These are phyloP conservation scores for Ramularia endophylla DNA, from an alignment of 2,329 filamentous ascomycete species.

Conservation along the genomic window DNA sequence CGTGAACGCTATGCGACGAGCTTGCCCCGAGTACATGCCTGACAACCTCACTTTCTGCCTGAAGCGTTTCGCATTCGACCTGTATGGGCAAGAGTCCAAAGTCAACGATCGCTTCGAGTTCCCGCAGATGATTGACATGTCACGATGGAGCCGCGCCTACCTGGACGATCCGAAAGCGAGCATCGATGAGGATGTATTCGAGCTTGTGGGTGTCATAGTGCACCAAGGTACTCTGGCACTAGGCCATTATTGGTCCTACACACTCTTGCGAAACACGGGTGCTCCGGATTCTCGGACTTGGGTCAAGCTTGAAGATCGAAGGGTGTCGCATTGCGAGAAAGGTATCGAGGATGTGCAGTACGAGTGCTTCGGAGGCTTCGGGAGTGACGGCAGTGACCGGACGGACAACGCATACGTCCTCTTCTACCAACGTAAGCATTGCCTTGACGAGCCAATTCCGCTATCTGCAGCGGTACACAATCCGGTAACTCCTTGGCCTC, in stretches of 20 bases:
- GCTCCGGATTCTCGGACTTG: conserved; percentile 56
- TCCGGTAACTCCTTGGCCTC: conserved; percentile 4
- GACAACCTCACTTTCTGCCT: conserved; percentile 94
- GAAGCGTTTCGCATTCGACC: conserved; percentile 79
- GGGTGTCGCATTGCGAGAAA: conserved; percentile 60
- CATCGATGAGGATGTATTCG: conserved; percentile 68
- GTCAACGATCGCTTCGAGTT: conserved; percentile 96
- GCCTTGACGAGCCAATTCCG: conserved; percentile 11
- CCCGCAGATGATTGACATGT: conserved; percentile 76
- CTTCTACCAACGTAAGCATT: conserved; percentile 66
- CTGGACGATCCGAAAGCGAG: conserved; percentile 58
- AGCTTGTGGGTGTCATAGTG: conserved; percentile 90
- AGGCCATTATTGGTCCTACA: conserved; percentile 96
- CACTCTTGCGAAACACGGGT: conserved; percentile 59
- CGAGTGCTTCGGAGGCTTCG: conserved; percentile 58
- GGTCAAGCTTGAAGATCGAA: conserved; percentile 94
- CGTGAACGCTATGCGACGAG: conserved; percentile 82
- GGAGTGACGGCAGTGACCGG: conserved; percentile 54
- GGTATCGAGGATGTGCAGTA: conserved; percentile 66
- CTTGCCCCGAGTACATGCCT: conserved; percentile 86
- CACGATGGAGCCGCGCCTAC: conserved; percentile 81
- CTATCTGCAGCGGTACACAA: conserved; percentile 6
- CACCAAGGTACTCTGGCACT: conserved; percentile 90
- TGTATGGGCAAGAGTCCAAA: conserved; percentile 73
- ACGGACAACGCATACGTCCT: conserved; percentile 85